A percentile compares a stretch with the other conserved stretches of the same genome.
Conservation (phyloP, 2,329 filamentous ascomycete genomes). For the Teratosphaeria epicoccoides region DNA sequence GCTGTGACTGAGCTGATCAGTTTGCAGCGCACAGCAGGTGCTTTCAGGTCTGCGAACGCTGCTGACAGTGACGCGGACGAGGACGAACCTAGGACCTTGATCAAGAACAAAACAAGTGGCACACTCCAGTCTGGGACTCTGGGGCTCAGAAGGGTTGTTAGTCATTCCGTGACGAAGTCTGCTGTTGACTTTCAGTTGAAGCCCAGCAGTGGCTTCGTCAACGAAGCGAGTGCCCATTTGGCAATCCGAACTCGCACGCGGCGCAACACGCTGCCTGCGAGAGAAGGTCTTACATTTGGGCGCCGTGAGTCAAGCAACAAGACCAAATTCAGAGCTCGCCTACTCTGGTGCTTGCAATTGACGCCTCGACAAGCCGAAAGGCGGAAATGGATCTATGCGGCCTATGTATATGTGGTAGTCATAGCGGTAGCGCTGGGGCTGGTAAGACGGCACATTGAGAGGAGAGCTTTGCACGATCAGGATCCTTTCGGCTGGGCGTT, state of each 20-base stretch:
- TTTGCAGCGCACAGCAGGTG: slow-evolving; percentile 20
- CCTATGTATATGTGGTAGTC: slow-evolving; percentile 63
- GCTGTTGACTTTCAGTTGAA: slow-evolving; percentile 11
- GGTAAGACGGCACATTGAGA: slow-evolving; percentile 58
- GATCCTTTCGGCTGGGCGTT: slow-evolving; percentile 91
- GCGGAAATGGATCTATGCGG: slow-evolving; percentile 75
- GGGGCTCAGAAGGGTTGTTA: slow-evolving; percentile 7
- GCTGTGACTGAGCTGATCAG: slow-evolving; percentile 29
- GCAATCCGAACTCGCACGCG: slow-evolving; percentile 5
- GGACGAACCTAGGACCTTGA: slow-evolving; percentile 21
- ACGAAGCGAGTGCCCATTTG: neutral
- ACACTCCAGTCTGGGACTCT: slow-evolving; percentile 5
- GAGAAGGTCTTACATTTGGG: slow-evolving; percentile 4
- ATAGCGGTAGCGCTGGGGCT: slow-evolving; percentile 56
- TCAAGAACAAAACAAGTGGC: slow-evolving; percentile 13
- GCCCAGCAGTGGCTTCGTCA: slow-evolving; percentile 1
- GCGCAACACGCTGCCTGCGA: slow-evolving; percentile 17
- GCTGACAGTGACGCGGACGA: slow-evolving; percentile 40
- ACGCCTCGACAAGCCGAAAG: slow-evolving; percentile 66
- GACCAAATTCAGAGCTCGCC: slow-evolving; percentile 7
- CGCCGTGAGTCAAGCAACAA: slow-evolving; percentile 3
- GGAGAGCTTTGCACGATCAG: slow-evolving; percentile 54
- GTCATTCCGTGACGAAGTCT: slow-evolving; percentile 10
- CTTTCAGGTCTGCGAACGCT: slow-evolving; percentile 13
- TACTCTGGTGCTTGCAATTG: slow-evolving; percentile 67